Base-by-base conservation (phyloP, 1,284 basidiomycete genomes). In the Chalciporus sp. region DNA sequence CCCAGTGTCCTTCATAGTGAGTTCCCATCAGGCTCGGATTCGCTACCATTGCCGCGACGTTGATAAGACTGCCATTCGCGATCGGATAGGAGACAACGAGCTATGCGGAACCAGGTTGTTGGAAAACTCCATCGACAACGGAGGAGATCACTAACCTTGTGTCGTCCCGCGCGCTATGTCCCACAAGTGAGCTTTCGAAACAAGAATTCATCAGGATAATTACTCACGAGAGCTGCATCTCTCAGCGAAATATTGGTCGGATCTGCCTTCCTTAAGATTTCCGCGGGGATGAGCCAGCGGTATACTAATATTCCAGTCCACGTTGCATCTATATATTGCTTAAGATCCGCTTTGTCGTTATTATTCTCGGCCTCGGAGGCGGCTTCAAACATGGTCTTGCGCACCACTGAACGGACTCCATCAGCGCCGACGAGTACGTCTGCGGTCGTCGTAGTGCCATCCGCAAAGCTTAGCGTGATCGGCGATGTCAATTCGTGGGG, bases 81-180 rank as follows among this genome's bases (percentile, higher is more conserved):
- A 81, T 71, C 0, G 77, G 76, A 62, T 79, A 82, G 4, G 71
- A 70, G 1, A 76, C 69, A 1, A 77, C 35, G 58, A 74, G 72
- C 80, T 80, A 51, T 31, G 23, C 6, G 3, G 23, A 23, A 31
- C 8, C 4, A 31, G 29, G 12, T 10, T 9, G 29, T 31, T 10
- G 12, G 29, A 10, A 9, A 31, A 31, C 12, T 31, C 29, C 12
- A 31, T 14, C 29, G 12, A 31, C 29, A 31, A 7, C 2, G 8
- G 8, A 1, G 1, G 42, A 47, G 16, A 2, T 35, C n/a, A 1
- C 9, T 2, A 52, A 63, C 62, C 52, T 19, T 60, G 17, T 51
- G 51, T 29, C 44, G 64, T 31, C 62, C 64, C 1, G 7, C 2
- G 11, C 50, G 57, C 62, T 63, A 44, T n/a, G 31, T 45, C 16